A percentile compares a stretch with the other conserved stretches of the same genome.
Conservation (phyloP, 306 rosid species). For the Urtica urens region DNA sequence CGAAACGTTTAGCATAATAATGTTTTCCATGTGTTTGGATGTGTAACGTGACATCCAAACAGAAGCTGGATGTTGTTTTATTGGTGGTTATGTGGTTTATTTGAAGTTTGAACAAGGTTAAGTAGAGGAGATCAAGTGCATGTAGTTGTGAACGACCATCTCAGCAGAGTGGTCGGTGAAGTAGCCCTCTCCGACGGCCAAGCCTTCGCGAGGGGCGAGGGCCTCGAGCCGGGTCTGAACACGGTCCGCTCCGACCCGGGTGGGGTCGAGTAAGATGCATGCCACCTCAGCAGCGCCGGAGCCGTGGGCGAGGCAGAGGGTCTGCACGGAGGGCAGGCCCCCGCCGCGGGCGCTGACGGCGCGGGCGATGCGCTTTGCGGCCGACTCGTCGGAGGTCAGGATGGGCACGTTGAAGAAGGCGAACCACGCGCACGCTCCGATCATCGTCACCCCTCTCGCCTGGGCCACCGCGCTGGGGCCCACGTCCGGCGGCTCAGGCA, state of each 20-base stretch:
- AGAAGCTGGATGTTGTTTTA: no score
- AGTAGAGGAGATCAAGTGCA: slow-evolving; percentile 32
- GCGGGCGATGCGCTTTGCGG: slow-evolving; percentile 47
- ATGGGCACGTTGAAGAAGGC: slow-evolving; percentile 56
- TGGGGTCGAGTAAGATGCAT: slow-evolving; percentile 75
- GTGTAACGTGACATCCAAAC: no score
- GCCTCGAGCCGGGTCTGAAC: slow-evolving; percentile 61
- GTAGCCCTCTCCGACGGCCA: slow-evolving; percentile 71
- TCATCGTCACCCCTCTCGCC: slow-evolving; percentile 55
- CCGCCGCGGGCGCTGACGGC: slow-evolving; percentile 86
- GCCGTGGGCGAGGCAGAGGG: slow-evolving; percentile 47
- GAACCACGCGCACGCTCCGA: slow-evolving; percentile 73
- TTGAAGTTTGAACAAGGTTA: no score
- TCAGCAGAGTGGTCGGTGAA: slow-evolving; percentile 71
- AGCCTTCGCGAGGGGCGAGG: slow-evolving; percentile 62
- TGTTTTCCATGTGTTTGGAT: no score
- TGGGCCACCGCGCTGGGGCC: slow-evolving; percentile 42
- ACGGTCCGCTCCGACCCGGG: slow-evolving; percentile 54
- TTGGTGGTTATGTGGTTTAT: no score
- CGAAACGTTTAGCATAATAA: no score
- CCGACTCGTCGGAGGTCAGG: slow-evolving; percentile 37
- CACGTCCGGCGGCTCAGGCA: slow-evolving; percentile 47
- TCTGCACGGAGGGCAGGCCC: slow-evolving; percentile 68
- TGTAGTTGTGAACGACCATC: slow-evolving; percentile 41
- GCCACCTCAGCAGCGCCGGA: slow-evolving; percentile 57